phyloP scores from a whole-genome alignment of 306 rosid species.

The Quercus bicolor region DNA sequence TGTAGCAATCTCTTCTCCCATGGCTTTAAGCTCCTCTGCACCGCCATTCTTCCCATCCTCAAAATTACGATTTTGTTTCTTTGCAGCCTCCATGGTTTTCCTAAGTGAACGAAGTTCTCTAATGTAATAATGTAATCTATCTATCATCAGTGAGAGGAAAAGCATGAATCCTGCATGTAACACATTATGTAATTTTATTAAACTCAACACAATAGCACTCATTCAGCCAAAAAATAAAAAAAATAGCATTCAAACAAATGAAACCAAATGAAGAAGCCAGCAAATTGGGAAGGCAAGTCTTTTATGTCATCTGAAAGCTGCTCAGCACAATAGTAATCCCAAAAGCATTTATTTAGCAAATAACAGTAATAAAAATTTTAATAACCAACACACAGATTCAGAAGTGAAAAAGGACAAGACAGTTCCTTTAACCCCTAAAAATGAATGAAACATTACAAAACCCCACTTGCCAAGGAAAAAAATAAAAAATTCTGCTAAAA shows the following conservation, averaged over 20 bases:
- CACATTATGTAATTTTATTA: conserved; percentile 10
- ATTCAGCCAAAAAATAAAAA: not conserved
- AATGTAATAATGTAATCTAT: conserved; percentile 84
- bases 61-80: conserved; percentile 70
- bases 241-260: not conserved
- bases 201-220: not conserved
- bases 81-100: conserved; percentile 87
- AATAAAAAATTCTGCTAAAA: not conserved
- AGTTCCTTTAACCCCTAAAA: not conserved
- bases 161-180: conserved; percentile 67
- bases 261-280: not conserved
- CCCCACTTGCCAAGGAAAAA: not conserved
- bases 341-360: too few species aligned
- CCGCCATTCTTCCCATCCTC: conserved; percentile 59
- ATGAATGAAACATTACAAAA: too few species aligned
- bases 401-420: not conserved
- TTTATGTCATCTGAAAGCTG: too few species aligned
- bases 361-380: not conserved
- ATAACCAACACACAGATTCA: not conserved
- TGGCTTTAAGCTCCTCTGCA: conserved; percentile 49
- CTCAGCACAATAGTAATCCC: too few species aligned
- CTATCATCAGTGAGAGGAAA: conserved; percentile 82
- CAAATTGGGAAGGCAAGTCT: not conserved
- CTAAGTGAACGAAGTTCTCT: conserved; percentile 84
- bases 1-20: conserved; percentile 50